Conservation (phyloP, 225 moss, liverwort and hornwort genomes). For the Thuidium tamariscinum region DNA sequence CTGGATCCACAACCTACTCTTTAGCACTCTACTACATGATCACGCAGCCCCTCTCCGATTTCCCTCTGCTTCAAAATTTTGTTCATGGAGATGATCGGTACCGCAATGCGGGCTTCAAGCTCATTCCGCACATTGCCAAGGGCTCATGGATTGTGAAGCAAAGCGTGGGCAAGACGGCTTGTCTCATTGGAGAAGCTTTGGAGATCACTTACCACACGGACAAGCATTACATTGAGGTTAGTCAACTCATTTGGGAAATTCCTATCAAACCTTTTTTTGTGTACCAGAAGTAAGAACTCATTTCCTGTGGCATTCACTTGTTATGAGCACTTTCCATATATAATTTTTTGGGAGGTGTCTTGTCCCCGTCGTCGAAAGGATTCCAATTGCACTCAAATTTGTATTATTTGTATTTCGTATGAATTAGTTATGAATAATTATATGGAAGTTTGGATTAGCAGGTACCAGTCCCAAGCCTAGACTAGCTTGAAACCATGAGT, state of each 20-base stretch:
- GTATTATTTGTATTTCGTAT: neutral
- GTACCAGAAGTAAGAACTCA: neutral
- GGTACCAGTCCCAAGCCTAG: neutral
- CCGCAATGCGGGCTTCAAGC: constrained; percentile 89
- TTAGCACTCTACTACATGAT: constrained; percentile 83
- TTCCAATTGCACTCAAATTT: neutral
- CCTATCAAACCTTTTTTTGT: neutral
- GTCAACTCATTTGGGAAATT: neutral
- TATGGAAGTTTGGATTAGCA: too few relatives aligned
- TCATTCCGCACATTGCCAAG: constrained; percentile 95
- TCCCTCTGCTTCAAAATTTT: constrained; percentile 76
- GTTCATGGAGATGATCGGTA: constrained; percentile 78
- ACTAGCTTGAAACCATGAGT: neutral
- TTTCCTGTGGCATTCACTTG: too few relatives aligned
- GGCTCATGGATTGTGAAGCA: constrained; percentile 99
- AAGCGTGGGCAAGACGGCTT: constrained; percentile 99
- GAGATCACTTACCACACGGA: constrained; percentile 85
- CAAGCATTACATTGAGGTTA: constrained; percentile 78
- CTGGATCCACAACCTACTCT: constrained; percentile 69
- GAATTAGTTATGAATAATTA: neutral
- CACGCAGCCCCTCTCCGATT: constrained; percentile 58
- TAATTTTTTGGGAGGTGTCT: neutral
- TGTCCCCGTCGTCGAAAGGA: neutral
- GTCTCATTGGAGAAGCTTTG: constrained; percentile 88
- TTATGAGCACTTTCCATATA: neutral